Evolutionary conservation across 2,329 filamentous ascomycete species (phyloP).

Genomic region (Trichoderma atrobrunneum): DNA sequence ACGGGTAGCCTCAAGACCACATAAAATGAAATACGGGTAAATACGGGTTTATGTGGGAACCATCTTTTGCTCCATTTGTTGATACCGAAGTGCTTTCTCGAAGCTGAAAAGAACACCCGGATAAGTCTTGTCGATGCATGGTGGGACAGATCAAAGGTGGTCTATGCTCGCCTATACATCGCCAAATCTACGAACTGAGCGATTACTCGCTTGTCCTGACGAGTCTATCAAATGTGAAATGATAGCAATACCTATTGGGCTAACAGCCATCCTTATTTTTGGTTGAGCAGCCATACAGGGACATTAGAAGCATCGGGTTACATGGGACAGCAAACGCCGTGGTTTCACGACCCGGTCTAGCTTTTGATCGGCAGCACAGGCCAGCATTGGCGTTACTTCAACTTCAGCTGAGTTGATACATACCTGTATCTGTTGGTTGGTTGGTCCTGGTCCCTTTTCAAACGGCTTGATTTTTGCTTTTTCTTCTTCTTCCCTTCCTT

Average conservation of each 20-base stretch:
- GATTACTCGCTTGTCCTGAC: background rate
- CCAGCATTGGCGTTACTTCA: background rate
- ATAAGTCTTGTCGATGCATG: background rate
- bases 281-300: background rate
- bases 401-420: background rate
- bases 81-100: background rate
- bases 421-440: background rate
- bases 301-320: background rate
- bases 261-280: background rate
- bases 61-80: background rate
- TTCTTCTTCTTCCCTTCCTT: background rate
- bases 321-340: background rate
- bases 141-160: background rate
- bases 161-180: background rate
- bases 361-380: slow-evolving; percentile 7
- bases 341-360: slow-evolving; percentile 7
- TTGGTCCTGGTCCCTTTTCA: background rate
- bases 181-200: background rate
- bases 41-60: too few species aligned
- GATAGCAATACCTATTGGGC: background rate
- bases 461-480: background rate
- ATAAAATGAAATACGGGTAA: too few species aligned
- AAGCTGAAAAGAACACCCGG: background rate
- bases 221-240: background rate
- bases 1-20: background rate